Base-by-base conservation (phyloP, 306 rosid species). In the Aeschynomene evenia region DNA sequence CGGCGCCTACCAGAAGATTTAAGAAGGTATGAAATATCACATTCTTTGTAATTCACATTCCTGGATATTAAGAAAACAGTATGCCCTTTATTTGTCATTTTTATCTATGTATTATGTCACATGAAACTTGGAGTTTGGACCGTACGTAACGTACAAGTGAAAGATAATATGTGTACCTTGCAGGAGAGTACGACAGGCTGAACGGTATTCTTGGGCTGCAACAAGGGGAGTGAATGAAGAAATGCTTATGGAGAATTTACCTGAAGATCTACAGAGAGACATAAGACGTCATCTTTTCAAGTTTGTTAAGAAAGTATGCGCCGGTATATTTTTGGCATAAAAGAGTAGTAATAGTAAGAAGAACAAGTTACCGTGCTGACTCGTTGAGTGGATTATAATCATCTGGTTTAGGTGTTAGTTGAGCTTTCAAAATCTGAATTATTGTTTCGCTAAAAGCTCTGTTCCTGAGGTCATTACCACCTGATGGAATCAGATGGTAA, bases 181-280 rank as follows among this genome's bases (percentile, higher is more conserved):
- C 51, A 92, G 98, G 96, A 80, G 73, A 77, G 91, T 92, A 24
- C 79, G 82, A 34, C 78, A 76, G 61, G 95, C 96, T 23, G 98
- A 92, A 80, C 79, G 95, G 26, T 92, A 82, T 61, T 84, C 24
- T 22, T 92, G 98, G 98, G 96, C 92, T 39, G 96, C 98, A 28
- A 89, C 98, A 43, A 87, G 98, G 80, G 98, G 98, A 3, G 96
- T 87, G 59, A 86, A 89, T 72, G 98, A 89, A 75, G 95, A 89
- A 79, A 54, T 57, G 36, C 87, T 85, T 73, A 63, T 89, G 75
- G 95, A 84, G 77, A 76, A 84, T 81, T 80, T 92, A 74, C 96
- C 98, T 0, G 98, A 92, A 72, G 96, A 92, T 81, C 86, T 91
- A 9, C 98, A 85, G 64, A 87, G 85, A 57, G 91, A 89, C 70